Evolutionary conservation across 306 rosid genomes (phyloP).

Genomic region (Cucumis hystrix): DNA sequence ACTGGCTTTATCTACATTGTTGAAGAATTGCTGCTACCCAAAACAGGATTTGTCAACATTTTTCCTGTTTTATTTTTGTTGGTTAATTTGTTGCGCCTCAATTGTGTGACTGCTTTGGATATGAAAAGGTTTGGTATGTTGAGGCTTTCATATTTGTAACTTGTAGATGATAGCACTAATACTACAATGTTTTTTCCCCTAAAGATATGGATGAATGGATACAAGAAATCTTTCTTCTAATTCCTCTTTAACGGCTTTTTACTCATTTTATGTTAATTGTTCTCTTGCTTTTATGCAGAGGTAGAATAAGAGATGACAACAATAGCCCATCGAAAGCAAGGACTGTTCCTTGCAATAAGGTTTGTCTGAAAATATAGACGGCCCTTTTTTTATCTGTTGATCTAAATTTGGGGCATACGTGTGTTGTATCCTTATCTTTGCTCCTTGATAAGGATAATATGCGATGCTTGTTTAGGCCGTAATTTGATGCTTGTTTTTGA

Average conservation of each 20-base stretch:
- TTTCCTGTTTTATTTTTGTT: neutral
- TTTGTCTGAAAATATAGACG: constrained; percentile 6
- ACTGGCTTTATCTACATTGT: neutral
- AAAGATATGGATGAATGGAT: neutral
- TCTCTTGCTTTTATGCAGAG: constrained; percentile 21
- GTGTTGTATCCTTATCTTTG: neutral
- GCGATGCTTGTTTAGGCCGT: neutral
- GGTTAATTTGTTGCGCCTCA: neutral
- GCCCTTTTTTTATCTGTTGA: neutral
- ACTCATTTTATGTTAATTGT: neutral
- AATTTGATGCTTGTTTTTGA: neutral
- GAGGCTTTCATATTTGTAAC: neutral
- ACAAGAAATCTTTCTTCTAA: neutral
- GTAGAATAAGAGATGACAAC: constrained; percentile 9
- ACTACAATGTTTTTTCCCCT: neutral
- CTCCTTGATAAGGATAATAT: no score
- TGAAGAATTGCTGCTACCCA: neutral
- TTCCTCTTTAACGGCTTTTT: neutral
- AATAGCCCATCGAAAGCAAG: constrained; percentile 18
- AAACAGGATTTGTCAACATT: neutral
- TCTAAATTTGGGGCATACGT: neutral
- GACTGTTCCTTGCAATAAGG: constrained; percentile 43
- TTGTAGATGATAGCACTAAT: neutral
- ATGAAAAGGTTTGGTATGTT: neutral
- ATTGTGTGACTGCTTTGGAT: neutral